These are phyloP conservation scores for Gossypium raimondii DNA, from an alignment of 345 rosid species.

Conservation along the genomic window DNA sequence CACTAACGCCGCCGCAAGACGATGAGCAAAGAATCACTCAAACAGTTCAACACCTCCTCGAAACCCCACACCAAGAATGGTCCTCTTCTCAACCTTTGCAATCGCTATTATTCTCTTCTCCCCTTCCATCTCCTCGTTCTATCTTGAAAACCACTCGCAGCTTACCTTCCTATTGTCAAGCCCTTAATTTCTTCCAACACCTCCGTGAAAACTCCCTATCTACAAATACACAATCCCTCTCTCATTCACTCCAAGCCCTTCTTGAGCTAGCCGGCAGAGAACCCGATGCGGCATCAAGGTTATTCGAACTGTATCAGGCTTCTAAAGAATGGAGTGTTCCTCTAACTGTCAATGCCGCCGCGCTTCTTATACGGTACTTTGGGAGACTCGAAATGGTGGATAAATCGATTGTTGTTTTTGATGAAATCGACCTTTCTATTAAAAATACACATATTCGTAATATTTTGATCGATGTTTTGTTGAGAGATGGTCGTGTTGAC, in stretches of 20 bases:
- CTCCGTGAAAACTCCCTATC: slow-evolving; percentile 35
- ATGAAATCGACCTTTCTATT: slow-evolving; percentile 27
- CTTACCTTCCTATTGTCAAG: slow-evolving; percentile 44
- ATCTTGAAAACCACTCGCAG: slow-evolving; percentile 49
- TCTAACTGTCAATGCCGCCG: slow-evolving; percentile 38
- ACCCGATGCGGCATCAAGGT: slow-evolving; percentile 29
- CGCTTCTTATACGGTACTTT: slow-evolving; percentile 47
- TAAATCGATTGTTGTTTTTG: slow-evolving; percentile 39
- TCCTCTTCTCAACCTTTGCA: slow-evolving; percentile 33
- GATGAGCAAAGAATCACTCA: slow-evolving; percentile 29
- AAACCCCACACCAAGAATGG: slow-evolving; percentile 55
- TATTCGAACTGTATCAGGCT: slow-evolving; percentile 40
- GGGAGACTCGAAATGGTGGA: slow-evolving; percentile 47
- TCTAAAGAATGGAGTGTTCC: slow-evolving; percentile 50
- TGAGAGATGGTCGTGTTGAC: slow-evolving; percentile 37
- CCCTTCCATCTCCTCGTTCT: slow-evolving; percentile 32
- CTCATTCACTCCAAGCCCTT: slow-evolving; percentile 49
- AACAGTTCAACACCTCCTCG: slow-evolving; percentile 40
- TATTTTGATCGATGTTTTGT: slow-evolving; percentile 28
- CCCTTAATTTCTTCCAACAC: slow-evolving; percentile 55
- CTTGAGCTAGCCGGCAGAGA: slow-evolving; percentile 53
- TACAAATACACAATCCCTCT: slow-evolving; percentile 30
- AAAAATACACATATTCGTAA: slow-evolving; percentile 47
- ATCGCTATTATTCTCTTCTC: slow-evolving; percentile 39
- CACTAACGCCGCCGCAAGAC: slow-evolving; percentile 12